Base-by-base conservation (phyloP, 257 asterid species). In the Nicotiana attenuata region DNA sequence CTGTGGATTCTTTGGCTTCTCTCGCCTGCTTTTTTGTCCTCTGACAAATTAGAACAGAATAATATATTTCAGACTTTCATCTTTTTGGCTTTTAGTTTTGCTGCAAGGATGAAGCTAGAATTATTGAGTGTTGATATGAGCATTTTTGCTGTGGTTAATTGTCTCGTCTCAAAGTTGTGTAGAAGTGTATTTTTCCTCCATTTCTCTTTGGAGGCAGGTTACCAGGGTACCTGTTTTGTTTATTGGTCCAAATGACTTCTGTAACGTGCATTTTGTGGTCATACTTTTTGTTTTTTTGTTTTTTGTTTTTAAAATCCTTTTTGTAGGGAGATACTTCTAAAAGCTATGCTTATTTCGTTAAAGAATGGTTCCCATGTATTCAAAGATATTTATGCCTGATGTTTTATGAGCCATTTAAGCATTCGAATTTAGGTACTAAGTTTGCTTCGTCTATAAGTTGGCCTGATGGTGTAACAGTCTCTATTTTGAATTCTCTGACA, bases 31-130 rank as follows among this genome's bases (percentile, higher is more conserved):
- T 83, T 84, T 83, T 84, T 80, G 64, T 83, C 77, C 71, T 82
- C 87, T 88, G 90, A 86, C 91, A 55, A 61, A 53, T 86, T 87
- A 82, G 92, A 85, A 86, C 84, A 86, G 84, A 91, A 93, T 90
- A 90, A 90, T 87, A 86, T 82, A 85, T 81, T 89, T 88, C 89
- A 41, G 86, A 81, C 83, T 82, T 83, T 79, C 80, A 81, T 78
- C 89, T 80, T 86, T 82, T 81, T 85, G 59, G 83, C 81, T 86
- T 82, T 86, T 81, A 66, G 84, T 88, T 89, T 89, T 90, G 92
- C 85, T 88, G 85, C 80, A 89, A 90, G 88, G 86, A 81, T 87
- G 86, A 91, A 84, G 92, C 89, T 87, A 82, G 83, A 81, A 85
- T 80, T 65, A 65, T 76, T 65, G 85, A 77, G 80, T 59, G 84